These are phyloP conservation scores for Penicillium sp. DNA, from an alignment of 2,329 filamentous ascomycete species.

Conservation along the genomic window DNA sequence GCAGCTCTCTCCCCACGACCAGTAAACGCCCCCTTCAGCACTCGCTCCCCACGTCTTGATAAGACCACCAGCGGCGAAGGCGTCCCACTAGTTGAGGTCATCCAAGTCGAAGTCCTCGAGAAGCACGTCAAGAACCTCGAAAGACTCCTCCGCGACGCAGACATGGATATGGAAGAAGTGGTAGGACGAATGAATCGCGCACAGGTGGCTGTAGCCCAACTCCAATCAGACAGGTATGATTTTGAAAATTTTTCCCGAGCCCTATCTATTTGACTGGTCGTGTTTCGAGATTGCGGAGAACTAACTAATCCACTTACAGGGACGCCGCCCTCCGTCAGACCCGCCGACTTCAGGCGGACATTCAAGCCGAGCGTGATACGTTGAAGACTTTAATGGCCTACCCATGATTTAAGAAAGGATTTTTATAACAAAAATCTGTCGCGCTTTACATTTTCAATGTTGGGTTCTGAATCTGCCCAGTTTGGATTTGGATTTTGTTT, in stretches of 20 bases:
- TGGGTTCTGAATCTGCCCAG: not conserved
- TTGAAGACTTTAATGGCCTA: slow-evolving; percentile 51
- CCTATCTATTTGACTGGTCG: slow-evolving; percentile 12
- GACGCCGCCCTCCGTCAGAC: slow-evolving; percentile 74
- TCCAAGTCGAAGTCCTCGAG: slow-evolving; percentile 73
- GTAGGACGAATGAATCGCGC: slow-evolving; percentile 78
- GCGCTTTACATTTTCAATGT: not conserved
- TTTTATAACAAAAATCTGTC: not conserved
- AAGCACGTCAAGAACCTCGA: slow-evolving; percentile 81
- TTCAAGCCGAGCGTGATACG: slow-evolving; percentile 63
- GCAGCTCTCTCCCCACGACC: slow-evolving; percentile 56
- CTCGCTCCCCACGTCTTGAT: slow-evolving; percentile 60
- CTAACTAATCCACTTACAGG: slow-evolving; percentile 37
- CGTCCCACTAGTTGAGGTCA: slow-evolving; percentile 63
- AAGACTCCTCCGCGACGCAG: slow-evolving; percentile 71
- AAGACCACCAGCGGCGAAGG: slow-evolving; percentile 62
- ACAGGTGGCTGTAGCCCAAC: slow-evolving; percentile 77
- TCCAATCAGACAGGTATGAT: slow-evolving; percentile 58
- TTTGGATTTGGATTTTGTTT: not conserved
- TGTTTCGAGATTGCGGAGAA: slow-evolving; percentile 8
- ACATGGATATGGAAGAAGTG: slow-evolving; percentile 80
- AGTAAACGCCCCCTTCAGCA: slow-evolving; percentile 60
- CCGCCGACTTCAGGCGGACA: slow-evolving; percentile 64
- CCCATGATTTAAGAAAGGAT: slow-evolving; percentile 1
- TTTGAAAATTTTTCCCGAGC: slow-evolving; percentile 6